Evolutionary conservation across 192 early-diverging fungal species (phyloP), one percentile per base, ranked within the genome.

Genomic region (Gonapodya prolifera): DNA sequence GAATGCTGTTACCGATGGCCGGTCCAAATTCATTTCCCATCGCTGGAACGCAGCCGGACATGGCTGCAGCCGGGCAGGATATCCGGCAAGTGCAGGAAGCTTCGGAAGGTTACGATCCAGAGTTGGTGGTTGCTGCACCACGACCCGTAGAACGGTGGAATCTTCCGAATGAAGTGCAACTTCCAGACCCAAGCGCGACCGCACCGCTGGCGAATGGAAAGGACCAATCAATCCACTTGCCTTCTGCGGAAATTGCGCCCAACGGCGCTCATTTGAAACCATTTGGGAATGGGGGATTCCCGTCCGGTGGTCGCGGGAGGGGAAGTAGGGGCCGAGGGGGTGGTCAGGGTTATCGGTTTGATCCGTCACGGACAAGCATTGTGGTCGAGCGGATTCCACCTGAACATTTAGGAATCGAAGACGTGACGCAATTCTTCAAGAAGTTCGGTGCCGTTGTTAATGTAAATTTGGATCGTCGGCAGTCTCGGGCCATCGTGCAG

Each of bases 341-440:
- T 70, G 81, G 80, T 34, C 61, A 78, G 1, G 80, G 82, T 34
- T 73, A 2, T 18, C 78, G 75, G 18, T 33, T 73, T 34, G 69
- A 69, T 33, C 79, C 71, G 2, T 78, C 77, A 31, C 77, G 83
- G 79, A 89, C 85, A 74, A 89, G 81, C 0, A 78, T 94, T 1
- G 85, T 88, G 17, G 90, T 94, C 28, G 91, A 94, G 70, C 92
- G 92, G 77, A 93, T 95, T 74, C 94, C 94, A 29, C 34, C 75
- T 13, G 92, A 93, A 79, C 78, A 77, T 75, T 89, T 87, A 78
- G 84, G 84, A 33, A 86, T 93, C 2, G 91, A 90, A 74, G 89
- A 88, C 61, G 85, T 95, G 71, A 90, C 91, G 75, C 88, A 90
- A 33, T 95, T 86, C 75, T 95, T 95, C 83, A 90, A 88, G 69